These are phyloP conservation scores for Paecilomyces sp. DNA, from an alignment of 2,329 filamentous ascomycete species.

Conservation along the genomic window DNA sequence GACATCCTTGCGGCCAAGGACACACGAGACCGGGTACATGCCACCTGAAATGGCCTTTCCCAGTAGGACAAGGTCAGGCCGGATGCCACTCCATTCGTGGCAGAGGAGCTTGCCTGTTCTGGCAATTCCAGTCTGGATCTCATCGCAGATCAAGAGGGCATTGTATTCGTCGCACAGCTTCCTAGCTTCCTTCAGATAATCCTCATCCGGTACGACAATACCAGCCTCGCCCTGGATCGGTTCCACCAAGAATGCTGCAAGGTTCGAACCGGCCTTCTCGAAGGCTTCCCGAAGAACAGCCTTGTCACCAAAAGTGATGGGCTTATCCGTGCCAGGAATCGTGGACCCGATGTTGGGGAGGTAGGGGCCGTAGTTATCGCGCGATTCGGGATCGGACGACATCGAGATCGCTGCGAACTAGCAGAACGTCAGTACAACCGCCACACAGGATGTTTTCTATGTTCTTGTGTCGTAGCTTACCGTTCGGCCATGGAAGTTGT, in stretches of 20 bases:
- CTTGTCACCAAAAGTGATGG: slow-evolving; percentile 81
- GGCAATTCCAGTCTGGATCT: slow-evolving; percentile 97
- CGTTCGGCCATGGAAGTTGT: slow-evolving; percentile 96
- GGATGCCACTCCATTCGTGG: slow-evolving; percentile 90
- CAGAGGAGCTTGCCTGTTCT: slow-evolving; percentile 91
- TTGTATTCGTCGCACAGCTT: slow-evolving; percentile 92
- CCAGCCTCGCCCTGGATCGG: slow-evolving; percentile 97
- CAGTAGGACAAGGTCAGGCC: slow-evolving; percentile 87
- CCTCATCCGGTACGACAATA: slow-evolving; percentile 87
- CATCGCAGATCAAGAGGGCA: slow-evolving; percentile 91
- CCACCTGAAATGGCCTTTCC: slow-evolving; percentile 97
- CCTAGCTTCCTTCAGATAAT: slow-evolving; percentile 73
- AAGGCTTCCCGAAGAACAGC: slow-evolving; percentile 72
- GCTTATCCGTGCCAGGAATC: slow-evolving; percentile 66
- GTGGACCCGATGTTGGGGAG: slow-evolving; percentile 77
- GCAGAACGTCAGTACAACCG: not conserved
- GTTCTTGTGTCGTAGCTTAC: slow-evolving; percentile 45
- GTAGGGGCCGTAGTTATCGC: slow-evolving; percentile 95
- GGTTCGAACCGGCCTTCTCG: slow-evolving; percentile 72
- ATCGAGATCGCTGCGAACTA: slow-evolving; percentile 92
- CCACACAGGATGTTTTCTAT: not conserved
- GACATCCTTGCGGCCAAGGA: slow-evolving; percentile 78
- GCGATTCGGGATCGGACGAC: slow-evolving; percentile 90
- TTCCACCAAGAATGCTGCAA: slow-evolving; percentile 89
- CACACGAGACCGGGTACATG: slow-evolving; percentile 97